phyloP scores from a whole-genome alignment of 106 monocot species.

The Dioscorea dumetorum region DNA sequence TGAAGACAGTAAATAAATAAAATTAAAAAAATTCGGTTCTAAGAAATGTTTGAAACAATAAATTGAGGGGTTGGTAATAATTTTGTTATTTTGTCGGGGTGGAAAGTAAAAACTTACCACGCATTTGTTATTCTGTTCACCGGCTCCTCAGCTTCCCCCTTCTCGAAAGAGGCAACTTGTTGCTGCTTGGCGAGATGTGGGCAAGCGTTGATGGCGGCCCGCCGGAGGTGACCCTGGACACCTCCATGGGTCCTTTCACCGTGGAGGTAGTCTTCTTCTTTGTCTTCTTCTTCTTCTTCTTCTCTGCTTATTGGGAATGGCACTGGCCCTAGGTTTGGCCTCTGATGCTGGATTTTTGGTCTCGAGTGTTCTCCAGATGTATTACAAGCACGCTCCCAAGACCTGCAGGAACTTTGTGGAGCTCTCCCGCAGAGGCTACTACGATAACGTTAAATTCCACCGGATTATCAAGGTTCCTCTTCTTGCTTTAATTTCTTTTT shows the following conservation, averaged over 20 bases:
- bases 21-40: too few species aligned
- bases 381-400: conserved; percentile 94
- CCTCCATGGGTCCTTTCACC: conserved; percentile 84
- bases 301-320: background rate
- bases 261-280: conserved; percentile 66
- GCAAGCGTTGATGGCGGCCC: conserved; percentile 61
- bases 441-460: conserved; percentile 94
- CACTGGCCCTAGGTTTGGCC: too few species aligned
- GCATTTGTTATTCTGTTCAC: too few species aligned
- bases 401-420: conserved; percentile 96
- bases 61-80: too few species aligned
- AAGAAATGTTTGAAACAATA: too few species aligned
- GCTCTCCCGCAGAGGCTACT: conserved; percentile 93
- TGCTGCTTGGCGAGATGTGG: conserved; percentile 33
- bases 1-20: too few species aligned
- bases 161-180: too few species aligned
- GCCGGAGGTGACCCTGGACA: conserved; percentile 90
- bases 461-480: conserved; percentile 80
- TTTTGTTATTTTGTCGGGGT: too few species aligned
- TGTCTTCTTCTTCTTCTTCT: background rate
- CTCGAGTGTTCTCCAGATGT: conserved; percentile 46
- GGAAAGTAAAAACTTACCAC: too few species aligned
- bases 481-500: background rate
- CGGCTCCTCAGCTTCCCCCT: too few species aligned
- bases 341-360: too few species aligned